These are phyloP conservation scores for Porodaedalea pini DNA, from an alignment of 1,284 basidiomycete genomes.

Conservation along the genomic window DNA sequence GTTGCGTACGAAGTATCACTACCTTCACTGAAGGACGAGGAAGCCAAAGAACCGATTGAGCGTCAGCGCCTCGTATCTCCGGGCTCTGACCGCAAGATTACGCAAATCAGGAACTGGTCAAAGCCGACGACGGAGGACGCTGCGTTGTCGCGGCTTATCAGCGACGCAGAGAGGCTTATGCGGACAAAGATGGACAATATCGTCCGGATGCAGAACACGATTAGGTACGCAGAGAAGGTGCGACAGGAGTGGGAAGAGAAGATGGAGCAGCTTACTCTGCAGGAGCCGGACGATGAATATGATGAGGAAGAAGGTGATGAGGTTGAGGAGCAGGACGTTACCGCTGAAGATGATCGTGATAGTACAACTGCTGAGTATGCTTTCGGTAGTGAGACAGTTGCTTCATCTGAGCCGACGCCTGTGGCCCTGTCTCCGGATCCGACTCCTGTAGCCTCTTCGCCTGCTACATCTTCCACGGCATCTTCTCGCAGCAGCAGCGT, in stretches of 20 bases:
- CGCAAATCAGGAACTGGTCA: conserved; percentile 78
- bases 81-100: conserved; percentile 79
- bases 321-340: conserved; percentile 34
- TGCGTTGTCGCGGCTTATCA: conserved; percentile 76
- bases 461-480: conserved; percentile 40
- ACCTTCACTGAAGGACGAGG: conserved; percentile 88
- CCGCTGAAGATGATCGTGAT: conserved; percentile 46
- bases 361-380: conserved; percentile 65
- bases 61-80: conserved; percentile 87
- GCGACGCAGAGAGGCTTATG: conserved; percentile 87
- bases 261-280: conserved; percentile 66
- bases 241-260: conserved; percentile 96
- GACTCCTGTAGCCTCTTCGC: conserved; percentile 66
- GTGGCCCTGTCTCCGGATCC: conserved; percentile 43
- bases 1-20: conserved; percentile 81
- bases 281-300: conserved; percentile 51
- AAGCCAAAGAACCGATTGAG: conserved; percentile 87
- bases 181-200: conserved; percentile 93
- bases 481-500: conserved; percentile 27
- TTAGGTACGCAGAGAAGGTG: conserved; percentile 95
- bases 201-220: conserved; percentile 96
- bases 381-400: conserved; percentile 43
- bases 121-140: conserved; percentile 83
- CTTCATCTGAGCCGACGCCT: conserved; percentile 62
- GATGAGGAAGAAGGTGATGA: conserved; percentile 38